Evolutionary conservation across 768 basidiomycete genomes (phyloP).

Genomic region (Cytidiella melzeri): DNA sequence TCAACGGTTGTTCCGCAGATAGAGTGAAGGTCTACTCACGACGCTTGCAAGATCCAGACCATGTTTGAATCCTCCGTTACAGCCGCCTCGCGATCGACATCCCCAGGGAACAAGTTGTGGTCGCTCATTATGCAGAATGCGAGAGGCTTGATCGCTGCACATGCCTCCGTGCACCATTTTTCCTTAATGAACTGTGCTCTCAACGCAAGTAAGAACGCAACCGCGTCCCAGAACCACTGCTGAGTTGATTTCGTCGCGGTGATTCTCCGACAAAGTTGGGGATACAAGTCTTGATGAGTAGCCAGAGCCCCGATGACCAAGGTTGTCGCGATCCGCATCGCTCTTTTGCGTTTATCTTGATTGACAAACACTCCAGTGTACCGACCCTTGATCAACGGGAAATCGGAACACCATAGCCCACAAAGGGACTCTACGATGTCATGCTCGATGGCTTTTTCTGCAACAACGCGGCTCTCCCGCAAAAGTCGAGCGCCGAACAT

Average conservation of each 20-base stretch:
- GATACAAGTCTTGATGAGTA: not conserved
- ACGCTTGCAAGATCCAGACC: conserved; percentile 4
- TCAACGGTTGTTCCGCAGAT: not conserved
- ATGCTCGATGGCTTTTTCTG: not conserved
- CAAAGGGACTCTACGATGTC: not conserved
- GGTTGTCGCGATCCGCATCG: not conserved
- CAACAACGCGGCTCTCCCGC: not conserved
- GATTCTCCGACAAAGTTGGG: not conserved
- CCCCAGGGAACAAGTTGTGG: not conserved
- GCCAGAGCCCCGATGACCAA: not conserved
- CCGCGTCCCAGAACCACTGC: conserved; percentile 2
- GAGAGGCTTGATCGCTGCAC: not conserved
- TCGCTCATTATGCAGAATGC: not conserved
- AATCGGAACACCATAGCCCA: not conserved
- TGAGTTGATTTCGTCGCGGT: not conserved
- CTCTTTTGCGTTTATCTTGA: not conserved
- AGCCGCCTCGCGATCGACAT: not conserved
- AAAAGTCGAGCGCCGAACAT: not conserved
- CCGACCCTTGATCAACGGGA: not conserved
- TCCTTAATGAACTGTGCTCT: not conserved
- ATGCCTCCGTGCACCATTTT: not conserved
- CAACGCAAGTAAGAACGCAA: not conserved
- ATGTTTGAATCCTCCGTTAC: not conserved
- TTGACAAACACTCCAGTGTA: not conserved
- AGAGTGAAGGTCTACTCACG: not conserved